A percentile compares a stretch with the other conserved stretches of the same genome.
Evolutionary conservation across 1,284 basidiomycete species (phyloP).

Genomic region (Trichosporon sp.): DNA sequence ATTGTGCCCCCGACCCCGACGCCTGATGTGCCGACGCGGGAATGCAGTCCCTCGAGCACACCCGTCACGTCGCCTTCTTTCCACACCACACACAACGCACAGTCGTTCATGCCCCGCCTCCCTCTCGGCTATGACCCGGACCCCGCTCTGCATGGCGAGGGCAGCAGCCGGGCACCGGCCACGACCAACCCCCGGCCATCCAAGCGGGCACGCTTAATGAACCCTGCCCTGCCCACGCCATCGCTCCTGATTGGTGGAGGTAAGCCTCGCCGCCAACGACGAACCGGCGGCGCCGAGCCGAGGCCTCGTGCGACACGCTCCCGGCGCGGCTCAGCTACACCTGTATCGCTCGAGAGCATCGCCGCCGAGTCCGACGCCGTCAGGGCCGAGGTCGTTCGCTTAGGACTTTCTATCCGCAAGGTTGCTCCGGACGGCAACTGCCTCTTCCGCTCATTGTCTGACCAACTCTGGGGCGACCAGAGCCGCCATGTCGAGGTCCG

Average conservation of each 20-base stretch:
- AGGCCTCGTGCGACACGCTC: slow-evolving; percentile 29
- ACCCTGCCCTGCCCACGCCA: slow-evolving; percentile 7
- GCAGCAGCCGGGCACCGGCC: slow-evolving; percentile 23
- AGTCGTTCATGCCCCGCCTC: slow-evolving; percentile 12
- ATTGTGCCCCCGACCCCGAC: slow-evolving; percentile 15
- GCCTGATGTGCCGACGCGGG: slow-evolving; percentile 6
- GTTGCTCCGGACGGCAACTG: slow-evolving; percentile 54
- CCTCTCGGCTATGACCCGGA: slow-evolving; percentile 31
- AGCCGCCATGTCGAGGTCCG: slow-evolving; percentile 47
- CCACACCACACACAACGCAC: background rate
- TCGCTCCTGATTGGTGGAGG: slow-evolving; percentile 22
- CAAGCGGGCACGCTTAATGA: slow-evolving; percentile 10
- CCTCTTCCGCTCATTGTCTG: slow-evolving; percentile 47
- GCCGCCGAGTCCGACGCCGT: slow-evolving; percentile 37
- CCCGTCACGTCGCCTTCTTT: background rate
- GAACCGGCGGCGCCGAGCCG: slow-evolving; percentile 14
- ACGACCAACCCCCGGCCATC: background rate
- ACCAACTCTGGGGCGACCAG: slow-evolving; percentile 51
- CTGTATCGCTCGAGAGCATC: slow-evolving; percentile 37
- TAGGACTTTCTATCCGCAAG: slow-evolving; percentile 45
- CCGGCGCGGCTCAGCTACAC: slow-evolving; percentile 28
- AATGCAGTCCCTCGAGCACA: background rate
- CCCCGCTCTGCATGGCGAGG: slow-evolving; percentile 29
- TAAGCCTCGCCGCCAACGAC: slow-evolving; percentile 11
- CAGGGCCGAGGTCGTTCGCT: slow-evolving; percentile 37